Conservation (phyloP, 495 filamentous ascomycete species). For the Podospora sp. region DNA sequence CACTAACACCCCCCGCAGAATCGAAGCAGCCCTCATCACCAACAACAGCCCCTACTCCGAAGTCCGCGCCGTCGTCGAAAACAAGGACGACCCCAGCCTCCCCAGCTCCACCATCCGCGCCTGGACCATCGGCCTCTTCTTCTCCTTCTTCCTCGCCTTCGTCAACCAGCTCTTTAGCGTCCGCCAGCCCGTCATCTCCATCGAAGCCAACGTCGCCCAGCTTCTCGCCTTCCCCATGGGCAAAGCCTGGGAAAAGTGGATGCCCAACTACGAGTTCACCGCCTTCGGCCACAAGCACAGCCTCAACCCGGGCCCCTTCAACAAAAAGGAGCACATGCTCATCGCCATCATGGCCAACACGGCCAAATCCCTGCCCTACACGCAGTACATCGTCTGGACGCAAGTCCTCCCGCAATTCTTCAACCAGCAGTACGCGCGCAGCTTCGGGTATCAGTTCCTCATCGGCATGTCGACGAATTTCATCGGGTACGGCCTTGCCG, state of each 20-base stretch:
- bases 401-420: conserved; percentile 47
- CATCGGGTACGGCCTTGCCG: conserved; percentile 57
- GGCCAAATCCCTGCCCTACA: conserved; percentile 40
- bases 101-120: conserved; percentile 45
- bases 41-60: conserved; percentile 52
- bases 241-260: conserved; percentile 36
- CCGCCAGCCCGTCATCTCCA: conserved; percentile 41
- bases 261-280: conserved; percentile 44
- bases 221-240: conserved; percentile 47
- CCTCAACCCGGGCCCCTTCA: conserved; percentile 54
- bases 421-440: conserved; percentile 43
- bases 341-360: conserved; percentile 53
- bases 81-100: conserved; percentile 43
- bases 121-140: conserved; percentile 44
- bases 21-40: conserved; percentile 46
- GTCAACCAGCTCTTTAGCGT: conserved; percentile 48
- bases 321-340: conserved; percentile 56
- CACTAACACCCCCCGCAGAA: not conserved
- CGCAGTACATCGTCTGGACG: conserved; percentile 49
- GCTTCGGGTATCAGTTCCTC: conserved; percentile 46
- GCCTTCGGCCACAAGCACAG: conserved; percentile 41
- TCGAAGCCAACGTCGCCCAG: conserved; percentile 41
- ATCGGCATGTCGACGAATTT: conserved; percentile 51
- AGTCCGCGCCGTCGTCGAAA: conserved; percentile 53
- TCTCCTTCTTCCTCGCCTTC: conserved; percentile 40